These are phyloP conservation scores for Trypanosoma boissoni DNA, from an alignment of 208 protist genomes.

Conservation along the genomic window DNA sequence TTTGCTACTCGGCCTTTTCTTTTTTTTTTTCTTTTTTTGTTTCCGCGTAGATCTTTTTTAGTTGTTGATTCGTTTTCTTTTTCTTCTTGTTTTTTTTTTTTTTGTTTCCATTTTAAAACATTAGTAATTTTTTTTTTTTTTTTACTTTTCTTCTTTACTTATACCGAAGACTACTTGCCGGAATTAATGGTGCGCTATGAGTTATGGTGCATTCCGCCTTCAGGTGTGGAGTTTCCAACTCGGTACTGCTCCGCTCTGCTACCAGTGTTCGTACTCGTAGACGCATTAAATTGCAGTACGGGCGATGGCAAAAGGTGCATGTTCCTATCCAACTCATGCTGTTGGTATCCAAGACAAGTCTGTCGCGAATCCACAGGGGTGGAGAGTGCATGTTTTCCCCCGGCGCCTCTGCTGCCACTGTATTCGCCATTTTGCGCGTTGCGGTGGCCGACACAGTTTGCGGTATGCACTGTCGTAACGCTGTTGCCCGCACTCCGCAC, in stretches of 20 bases:
- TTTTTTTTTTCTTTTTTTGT: slow-evolving; percentile 6
- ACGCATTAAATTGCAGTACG: slow-evolving; percentile 32
- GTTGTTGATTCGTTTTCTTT: slow-evolving; percentile 1
- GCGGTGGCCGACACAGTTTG: neutral
- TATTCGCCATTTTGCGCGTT: neutral
- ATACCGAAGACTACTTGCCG: too few relatives aligned
- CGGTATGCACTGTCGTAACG: neutral
- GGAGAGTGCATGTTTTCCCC: neutral
- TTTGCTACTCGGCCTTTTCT: neutral
- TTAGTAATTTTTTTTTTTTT: too few relatives aligned
- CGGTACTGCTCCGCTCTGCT: neutral
- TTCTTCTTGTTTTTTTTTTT: neutral
- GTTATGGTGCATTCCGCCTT: too few relatives aligned
- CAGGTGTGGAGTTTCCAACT: neutral
- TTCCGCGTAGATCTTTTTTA: slow-evolving; percentile 1
- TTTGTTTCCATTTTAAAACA: too few relatives aligned
- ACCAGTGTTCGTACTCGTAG: slow-evolving; percentile 24
- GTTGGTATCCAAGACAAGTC: neutral
- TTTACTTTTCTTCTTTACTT: too few relatives aligned
- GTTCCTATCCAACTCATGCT: slow-evolving; percentile 24
- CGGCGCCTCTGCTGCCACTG: too few relatives aligned
- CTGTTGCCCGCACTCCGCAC: slow-evolving; percentile 27
- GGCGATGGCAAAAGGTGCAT: slow-evolving; percentile 33
- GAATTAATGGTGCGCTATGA: too few relatives aligned
- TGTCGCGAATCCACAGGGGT: neutral